Conservation (phyloP, 2,329 filamentous ascomycete species). For the Nothophoma quercina region DNA sequence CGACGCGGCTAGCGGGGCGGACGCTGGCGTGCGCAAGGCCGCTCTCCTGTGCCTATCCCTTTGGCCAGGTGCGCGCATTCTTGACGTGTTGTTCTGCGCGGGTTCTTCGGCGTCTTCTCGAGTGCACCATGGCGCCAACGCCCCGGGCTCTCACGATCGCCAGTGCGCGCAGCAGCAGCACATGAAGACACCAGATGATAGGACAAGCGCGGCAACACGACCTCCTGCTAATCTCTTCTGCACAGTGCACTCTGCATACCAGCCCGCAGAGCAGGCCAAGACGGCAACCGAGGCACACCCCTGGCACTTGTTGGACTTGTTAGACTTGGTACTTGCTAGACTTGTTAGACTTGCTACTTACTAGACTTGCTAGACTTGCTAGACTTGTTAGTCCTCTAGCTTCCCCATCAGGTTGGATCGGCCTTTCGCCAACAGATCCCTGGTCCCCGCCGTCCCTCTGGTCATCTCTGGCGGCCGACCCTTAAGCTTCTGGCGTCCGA, state of each 20-base stretch:
- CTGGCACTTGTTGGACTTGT: constrained; percentile 12
- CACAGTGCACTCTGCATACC: constrained; percentile 21
- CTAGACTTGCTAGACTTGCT: too few species aligned
- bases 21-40: background rate
- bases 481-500: constrained; percentile 32
- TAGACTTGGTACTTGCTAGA: too few species aligned
- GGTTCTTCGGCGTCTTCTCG: constrained; percentile 1
- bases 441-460: constrained; percentile 27
- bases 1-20: constrained; percentile 28
- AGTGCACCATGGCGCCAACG: background rate
- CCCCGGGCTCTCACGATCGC: background rate
- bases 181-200: background rate
- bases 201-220: constrained; percentile 7
- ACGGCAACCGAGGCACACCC: constrained; percentile 29
- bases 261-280: constrained; percentile 17
- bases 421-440: constrained; percentile 33
- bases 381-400: constrained; percentile 10
- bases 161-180: constrained; percentile 1
- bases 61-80: constrained; percentile 20
- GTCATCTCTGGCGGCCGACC: constrained; percentile 16
- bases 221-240: constrained; percentile 24
- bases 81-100: constrained; percentile 20
- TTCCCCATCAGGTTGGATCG: constrained; percentile 24
- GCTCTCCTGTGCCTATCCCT: constrained; percentile 1
- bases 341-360: background rate